Conservation (phyloP, 2,329 filamentous ascomycete species). For the Fusarium sp. region DNA sequence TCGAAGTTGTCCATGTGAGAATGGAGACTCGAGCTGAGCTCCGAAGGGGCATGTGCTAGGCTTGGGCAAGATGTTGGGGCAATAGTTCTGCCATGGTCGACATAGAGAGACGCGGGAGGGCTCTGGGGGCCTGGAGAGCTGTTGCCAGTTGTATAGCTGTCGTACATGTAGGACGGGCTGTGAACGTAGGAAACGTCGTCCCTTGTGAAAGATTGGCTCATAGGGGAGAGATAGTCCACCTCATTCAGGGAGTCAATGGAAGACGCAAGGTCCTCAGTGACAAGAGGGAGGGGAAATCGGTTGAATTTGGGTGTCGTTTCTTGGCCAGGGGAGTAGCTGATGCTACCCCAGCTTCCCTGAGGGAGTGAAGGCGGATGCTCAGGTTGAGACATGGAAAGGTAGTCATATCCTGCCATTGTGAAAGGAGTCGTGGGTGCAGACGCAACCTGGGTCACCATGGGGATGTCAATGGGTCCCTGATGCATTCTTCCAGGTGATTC, state of each 20-base stretch:
- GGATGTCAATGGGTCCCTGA: conserved; percentile 53
- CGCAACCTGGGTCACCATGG: conserved; percentile 45
- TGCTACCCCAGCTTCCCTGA: conserved; percentile 59
- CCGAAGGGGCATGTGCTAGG: conserved; percentile 70
- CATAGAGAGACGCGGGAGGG: conserved; percentile 65
- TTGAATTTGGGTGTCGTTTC: conserved; percentile 55
- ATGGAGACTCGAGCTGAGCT: conserved; percentile 70
- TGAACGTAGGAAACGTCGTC: conserved; percentile 69
- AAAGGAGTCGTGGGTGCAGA: conserved; percentile 61
- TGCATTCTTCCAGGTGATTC: conserved; percentile 49
- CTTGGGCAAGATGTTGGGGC: conserved; percentile 71
- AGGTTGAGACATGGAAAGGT: conserved; percentile 63
- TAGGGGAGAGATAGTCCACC: conserved; percentile 71
- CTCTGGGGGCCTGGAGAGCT: conserved; percentile 67
- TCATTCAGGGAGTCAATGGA: conserved; percentile 72
- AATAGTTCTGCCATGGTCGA: conserved; percentile 61
- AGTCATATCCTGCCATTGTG: conserved; percentile 57
- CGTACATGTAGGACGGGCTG: conserved; percentile 69
- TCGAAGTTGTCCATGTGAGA: conserved; percentile 71
- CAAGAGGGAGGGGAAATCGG: conserved; percentile 59
- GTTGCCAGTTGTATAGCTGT: conserved; percentile 63
- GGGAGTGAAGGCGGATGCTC: conserved; percentile 56
- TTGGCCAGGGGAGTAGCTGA: conserved; percentile 59
- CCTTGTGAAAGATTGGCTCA: conserved; percentile 67
- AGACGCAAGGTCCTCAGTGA: conserved; percentile 64